Conservation (phyloP, 1,284 basidiomycete genomes). For the Trichosporon sp. region DNA sequence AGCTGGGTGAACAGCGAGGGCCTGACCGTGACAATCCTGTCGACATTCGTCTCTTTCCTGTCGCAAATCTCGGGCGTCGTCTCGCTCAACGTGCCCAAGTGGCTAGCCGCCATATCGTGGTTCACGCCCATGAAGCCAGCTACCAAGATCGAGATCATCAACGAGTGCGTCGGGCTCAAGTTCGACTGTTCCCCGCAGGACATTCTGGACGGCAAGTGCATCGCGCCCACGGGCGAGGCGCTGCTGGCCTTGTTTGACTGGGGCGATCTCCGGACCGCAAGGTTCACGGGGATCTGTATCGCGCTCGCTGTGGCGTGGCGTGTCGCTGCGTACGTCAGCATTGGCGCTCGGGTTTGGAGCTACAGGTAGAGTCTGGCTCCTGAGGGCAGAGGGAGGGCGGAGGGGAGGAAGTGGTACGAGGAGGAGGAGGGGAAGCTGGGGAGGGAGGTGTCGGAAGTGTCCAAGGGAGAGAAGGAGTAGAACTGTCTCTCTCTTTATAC, state of each 20-base stretch:
- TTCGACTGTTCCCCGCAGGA: conserved; percentile 55
- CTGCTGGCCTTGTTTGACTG: conserved; percentile 51
- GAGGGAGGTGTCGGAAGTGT: too few species aligned
- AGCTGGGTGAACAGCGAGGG: conserved; percentile 46
- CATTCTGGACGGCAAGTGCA: conserved; percentile 52
- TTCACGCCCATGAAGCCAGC: conserved; percentile 46
- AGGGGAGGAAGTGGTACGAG: too few species aligned
- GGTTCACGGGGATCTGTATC: conserved; percentile 55
- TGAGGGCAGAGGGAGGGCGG: too few species aligned
- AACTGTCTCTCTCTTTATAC: too few species aligned
- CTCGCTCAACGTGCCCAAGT: conserved; percentile 55
- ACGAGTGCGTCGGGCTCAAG: conserved; percentile 54
- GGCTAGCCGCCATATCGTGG: conserved; percentile 56
- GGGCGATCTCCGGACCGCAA: conserved; percentile 48
- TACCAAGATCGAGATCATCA: conserved; percentile 57
- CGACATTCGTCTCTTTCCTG: conserved; percentile 51
- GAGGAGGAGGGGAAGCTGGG: too few species aligned
- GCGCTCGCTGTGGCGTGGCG: conserved; percentile 51
- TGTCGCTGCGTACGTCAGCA: conserved; percentile 40
- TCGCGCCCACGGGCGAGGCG: conserved; percentile 54
- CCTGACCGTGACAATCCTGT: conserved; percentile 52
- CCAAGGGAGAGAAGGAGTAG: too few species aligned
- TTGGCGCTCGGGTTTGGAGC: conserved; percentile 40
- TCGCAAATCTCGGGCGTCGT: conserved; percentile 55
- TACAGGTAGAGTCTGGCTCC: conserved; percentile 29